Evolutionary conservation across 345 rosid species (phyloP).

Genomic region (Mangifera indica): DNA sequence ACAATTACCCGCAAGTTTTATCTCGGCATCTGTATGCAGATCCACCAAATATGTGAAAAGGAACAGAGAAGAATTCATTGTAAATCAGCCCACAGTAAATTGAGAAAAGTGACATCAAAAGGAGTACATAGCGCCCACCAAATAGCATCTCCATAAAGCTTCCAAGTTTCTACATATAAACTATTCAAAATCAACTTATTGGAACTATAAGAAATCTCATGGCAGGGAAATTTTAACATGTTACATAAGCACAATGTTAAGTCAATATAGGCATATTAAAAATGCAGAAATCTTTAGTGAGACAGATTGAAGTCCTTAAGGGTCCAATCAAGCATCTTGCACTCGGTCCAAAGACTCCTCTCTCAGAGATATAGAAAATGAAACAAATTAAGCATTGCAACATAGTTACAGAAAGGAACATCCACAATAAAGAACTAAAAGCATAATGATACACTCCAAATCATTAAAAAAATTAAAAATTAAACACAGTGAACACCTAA

Average conservation of each 20-base stretch:
- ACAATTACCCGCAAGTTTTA: conserved; percentile 66
- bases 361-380: not conserved
- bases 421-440: not conserved
- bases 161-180: conserved; percentile 73
- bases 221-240: not conserved
- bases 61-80: conserved; percentile 96
- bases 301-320: not conserved
- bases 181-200: conserved; percentile 5
- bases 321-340: conserved; percentile 7
- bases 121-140: conserved; percentile 91
- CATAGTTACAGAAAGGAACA: not conserved
- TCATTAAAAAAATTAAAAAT: not conserved
- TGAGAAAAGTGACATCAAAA: conserved; percentile 89
- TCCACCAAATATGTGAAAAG: conserved; percentile 89
- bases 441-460: not conserved
- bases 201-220: conserved; percentile 1
- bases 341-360: not conserved
- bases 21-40: conserved; percentile 96
- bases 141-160: conserved; percentile 99
- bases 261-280: not conserved
- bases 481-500: not conserved
- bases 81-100: conserved; percentile 96
- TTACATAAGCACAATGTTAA: not conserved
- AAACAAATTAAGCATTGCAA: not conserved
- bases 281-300: not conserved